These are phyloP conservation scores for Arthromyces matolae DNA, from an alignment of 768 basidiomycete genomes.

Conservation along the genomic window DNA sequence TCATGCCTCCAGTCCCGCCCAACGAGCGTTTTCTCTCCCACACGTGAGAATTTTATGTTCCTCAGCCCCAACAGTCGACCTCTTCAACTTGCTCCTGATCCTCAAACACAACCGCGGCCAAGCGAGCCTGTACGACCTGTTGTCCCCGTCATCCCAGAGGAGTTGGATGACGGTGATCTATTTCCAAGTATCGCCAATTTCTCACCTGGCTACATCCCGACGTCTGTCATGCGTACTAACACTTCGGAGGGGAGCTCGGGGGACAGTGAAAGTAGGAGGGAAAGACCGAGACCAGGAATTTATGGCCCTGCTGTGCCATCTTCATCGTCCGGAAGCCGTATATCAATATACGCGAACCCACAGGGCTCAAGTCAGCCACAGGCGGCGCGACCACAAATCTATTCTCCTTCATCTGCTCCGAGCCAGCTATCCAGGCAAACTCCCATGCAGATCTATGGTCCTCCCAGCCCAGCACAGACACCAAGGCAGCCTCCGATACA, in stretches of 20 bases:
- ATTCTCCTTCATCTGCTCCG: background rate
- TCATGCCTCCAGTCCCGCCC: background rate
- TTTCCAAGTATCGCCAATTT: slow-evolving; percentile 6
- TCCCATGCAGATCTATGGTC: background rate
- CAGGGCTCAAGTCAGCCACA: background rate
- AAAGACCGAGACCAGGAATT: background rate
- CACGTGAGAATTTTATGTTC: background rate
- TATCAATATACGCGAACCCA: background rate
- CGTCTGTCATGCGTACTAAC: background rate
- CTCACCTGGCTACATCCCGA: slow-evolving; percentile 2
- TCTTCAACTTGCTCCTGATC: background rate
- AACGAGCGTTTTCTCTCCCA: background rate
- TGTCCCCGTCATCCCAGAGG: slow-evolving; percentile 18
- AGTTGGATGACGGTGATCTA: background rate
- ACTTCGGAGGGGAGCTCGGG: slow-evolving; percentile 2
- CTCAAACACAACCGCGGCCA: background rate
- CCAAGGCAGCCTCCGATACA: slow-evolving; percentile 5
- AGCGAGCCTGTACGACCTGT: background rate
- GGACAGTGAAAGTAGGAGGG: background rate
- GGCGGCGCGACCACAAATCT: background rate
- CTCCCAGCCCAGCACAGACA: background rate
- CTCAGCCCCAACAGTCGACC: slow-evolving; percentile 2
- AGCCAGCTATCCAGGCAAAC: background rate
- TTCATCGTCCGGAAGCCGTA: too few species aligned
- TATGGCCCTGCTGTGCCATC: slow-evolving; percentile 4